phyloP scores from a whole-genome alignment of 768 basidiomycete species.

The Leccinum variicolor region DNA sequence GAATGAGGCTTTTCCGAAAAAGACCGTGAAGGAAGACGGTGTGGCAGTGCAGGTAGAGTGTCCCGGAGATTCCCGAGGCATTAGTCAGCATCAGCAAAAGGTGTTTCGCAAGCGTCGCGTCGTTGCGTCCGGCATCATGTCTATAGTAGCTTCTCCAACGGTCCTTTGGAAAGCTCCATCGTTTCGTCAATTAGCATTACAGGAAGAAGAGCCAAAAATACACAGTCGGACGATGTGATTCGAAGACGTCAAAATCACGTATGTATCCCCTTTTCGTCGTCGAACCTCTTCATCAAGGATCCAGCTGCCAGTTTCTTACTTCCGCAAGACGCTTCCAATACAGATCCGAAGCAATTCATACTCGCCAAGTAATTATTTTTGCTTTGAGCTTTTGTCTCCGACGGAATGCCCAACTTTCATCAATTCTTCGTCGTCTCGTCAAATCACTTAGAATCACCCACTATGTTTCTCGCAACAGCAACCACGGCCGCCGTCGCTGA shows the following conservation, averaged over 20 bases:
- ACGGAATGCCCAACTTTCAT: conserved; percentile 46
- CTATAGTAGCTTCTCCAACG: conserved; percentile 1
- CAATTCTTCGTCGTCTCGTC: no score
- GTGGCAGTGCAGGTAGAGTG: no score
- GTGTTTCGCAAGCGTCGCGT: no score
- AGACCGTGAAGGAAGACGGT: no score
- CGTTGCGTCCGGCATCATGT: no score
- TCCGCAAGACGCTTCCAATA: conserved; percentile 34
- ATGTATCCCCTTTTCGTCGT: conserved; percentile 60
- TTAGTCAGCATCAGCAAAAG: no score
- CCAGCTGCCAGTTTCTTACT: conserved; percentile 65
- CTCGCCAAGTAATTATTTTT: conserved; percentile 38
- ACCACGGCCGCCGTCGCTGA: no score
- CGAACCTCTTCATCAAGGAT: conserved; percentile 45
- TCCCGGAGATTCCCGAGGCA: no score
- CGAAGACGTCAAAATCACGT: conserved; percentile 40
- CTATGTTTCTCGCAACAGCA: no score
- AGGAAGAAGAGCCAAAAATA: conserved; percentile 48
- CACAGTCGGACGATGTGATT: conserved; percentile 25
- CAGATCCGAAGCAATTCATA: conserved; percentile 27
- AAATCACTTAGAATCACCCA: no score
- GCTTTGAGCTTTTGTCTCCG: conserved; percentile 49
- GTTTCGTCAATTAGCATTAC: conserved; percentile 57
- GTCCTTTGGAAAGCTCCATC: conserved; percentile 42
- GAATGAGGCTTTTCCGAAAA: no score